Evolutionary conservation across 2,329 filamentous ascomycete genomes (phyloP), one percentile per base, ranked within the genome.

Genomic region (Aspergillus caelatus): DNA sequence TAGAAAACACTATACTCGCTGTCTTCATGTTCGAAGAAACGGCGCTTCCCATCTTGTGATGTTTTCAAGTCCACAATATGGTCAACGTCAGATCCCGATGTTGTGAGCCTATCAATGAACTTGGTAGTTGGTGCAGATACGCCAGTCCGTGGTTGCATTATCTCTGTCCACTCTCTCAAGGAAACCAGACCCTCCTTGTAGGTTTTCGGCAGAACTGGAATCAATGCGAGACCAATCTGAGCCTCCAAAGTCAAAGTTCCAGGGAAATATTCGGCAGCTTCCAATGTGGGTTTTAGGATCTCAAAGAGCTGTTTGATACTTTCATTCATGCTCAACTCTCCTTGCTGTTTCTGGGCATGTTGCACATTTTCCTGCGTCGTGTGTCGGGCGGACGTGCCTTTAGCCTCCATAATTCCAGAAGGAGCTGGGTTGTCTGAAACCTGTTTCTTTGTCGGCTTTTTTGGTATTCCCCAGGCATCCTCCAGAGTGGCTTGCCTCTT

Each of bases 61-160:
- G 67, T 70, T 45, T 74, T 74, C 41, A 79, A 54, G 62, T 75
- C 71, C 11, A 82, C 66, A 8, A 80, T 70, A 56, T 75, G 66
- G 60, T 82, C 78, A 53, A 80, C 65, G 58, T 81, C 80, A 3
- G 69, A 67, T 14, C 79, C 77, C n/a, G 75, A 77, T 0, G 73
- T 72, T n/a, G 79, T 81, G 19, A 81, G 60, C 50, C 73, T 71
- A 50, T 74, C 73, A 41, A 75, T 72, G 59, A 81, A 81, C 9
- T 69, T 72, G 1, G 75, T 75, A 9, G 69, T 71, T 16, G 74
- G 74, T 2, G 71, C 64, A 7, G 60, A 57, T 39, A 75, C 48
- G 28, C 71, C 69, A 58, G 69, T 69, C 4, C 62, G 61, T 16
- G 77, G 72, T 10, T 74, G 71, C 54, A 81, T 80, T 2, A 77